Evolutionary conservation across 345 rosid genomes (phyloP).

Genomic region (Corymbia maculata): DNA sequence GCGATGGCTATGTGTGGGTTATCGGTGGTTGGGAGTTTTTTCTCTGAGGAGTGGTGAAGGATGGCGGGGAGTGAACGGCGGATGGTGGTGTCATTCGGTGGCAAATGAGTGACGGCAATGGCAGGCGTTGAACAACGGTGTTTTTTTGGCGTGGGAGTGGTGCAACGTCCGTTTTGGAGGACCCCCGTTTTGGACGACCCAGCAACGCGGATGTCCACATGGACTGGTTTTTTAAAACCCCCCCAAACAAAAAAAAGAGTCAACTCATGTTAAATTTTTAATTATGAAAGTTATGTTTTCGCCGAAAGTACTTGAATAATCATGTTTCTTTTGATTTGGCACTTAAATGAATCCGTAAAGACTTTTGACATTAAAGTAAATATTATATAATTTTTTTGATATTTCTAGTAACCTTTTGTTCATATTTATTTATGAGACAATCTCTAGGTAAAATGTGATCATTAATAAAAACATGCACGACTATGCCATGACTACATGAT

Average conservation of each 20-base stretch:
- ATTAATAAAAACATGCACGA: background rate
- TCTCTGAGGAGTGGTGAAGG: background rate
- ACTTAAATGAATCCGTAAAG: background rate
- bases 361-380: no score
- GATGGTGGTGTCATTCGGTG: background rate
- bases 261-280: no score
- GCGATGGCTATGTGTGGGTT: background rate
- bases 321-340: no score
- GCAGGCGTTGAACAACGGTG: rapidly evolving
- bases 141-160: background rate
- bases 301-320: no score
- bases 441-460: background rate
- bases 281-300: no score
- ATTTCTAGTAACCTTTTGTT: rapidly evolving
- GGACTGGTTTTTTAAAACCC: background rate
- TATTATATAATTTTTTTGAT: rapidly evolving
- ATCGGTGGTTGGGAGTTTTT: background rate
- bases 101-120: background rate
- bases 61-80: background rate
- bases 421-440: no score
- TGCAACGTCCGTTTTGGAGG: background rate
- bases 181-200: background rate
- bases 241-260: no score
- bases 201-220: background rate
- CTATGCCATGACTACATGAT: background rate